phyloP scores from a whole-genome alignment of 1,139 yeast species.

The Geotrichum bryndzae region DNA sequence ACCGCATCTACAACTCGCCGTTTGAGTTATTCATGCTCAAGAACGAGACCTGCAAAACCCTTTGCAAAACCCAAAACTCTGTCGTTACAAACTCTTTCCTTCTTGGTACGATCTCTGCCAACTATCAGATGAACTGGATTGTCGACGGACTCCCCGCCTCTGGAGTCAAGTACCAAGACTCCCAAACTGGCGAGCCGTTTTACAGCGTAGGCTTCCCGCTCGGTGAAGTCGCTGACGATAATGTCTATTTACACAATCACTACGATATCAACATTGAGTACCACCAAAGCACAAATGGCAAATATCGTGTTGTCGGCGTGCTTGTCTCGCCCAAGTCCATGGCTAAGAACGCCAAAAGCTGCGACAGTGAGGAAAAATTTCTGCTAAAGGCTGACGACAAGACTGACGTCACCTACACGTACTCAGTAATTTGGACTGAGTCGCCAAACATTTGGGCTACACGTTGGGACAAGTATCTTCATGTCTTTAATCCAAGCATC shows the following conservation, averaged over 20 bases:
- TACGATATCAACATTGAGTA: conserved; percentile 73
- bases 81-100: conserved; percentile 2
- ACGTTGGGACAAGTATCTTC: conserved; percentile 95
- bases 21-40: conserved; percentile 1
- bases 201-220: conserved; percentile 79
- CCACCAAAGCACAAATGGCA: conserved; percentile 62
- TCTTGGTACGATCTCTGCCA: neutral
- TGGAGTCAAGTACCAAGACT: conserved; percentile 39
- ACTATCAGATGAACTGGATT: conserved; percentile 3
- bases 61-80: neutral
- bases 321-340: conserved; percentile 66
- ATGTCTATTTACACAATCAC: conserved; percentile 66
- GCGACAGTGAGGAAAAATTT: conserved; percentile 31
- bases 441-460: conserved; percentile 94
- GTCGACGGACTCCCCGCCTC: conserved; percentile 4
- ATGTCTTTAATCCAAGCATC: conserved; percentile 83
- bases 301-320: conserved; percentile 86
- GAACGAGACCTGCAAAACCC: neutral
- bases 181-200: conserved; percentile 35
- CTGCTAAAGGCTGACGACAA: conserved; percentile 36
- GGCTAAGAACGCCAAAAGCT: conserved; percentile 24
- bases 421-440: conserved; percentile 58
- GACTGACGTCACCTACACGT: conserved; percentile 49
- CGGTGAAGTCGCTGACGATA: conserved; percentile 40
- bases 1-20: conserved; percentile 6